These are phyloP conservation scores for Pichia exigua DNA, from an alignment of 805 yeast genomes.

Conservation along the genomic window DNA sequence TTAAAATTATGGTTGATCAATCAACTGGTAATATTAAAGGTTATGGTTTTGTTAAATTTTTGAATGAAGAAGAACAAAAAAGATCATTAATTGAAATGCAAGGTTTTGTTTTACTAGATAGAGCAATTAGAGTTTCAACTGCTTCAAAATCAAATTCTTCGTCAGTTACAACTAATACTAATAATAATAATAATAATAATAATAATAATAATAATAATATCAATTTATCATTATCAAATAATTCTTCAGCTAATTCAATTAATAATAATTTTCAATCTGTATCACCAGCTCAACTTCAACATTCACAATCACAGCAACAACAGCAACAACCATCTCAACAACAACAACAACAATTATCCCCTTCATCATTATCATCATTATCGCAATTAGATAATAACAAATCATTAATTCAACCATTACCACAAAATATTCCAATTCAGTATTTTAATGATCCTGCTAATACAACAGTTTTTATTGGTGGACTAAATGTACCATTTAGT, in stretches of 20 bases:
- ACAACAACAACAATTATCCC: constrained; percentile 8
- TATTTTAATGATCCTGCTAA: constrained; percentile 69
- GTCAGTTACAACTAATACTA: neutral
- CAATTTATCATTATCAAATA: constrained; percentile 1
- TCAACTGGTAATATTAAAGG: constrained; percentile 67
- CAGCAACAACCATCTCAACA: constrained; percentile 1
- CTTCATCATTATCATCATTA: constrained; percentile 5
- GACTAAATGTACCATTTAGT: constrained; percentile 50
- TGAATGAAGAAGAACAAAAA: constrained; percentile 56
- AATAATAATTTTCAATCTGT: neutral
- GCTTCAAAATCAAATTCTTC: constrained; percentile 36
- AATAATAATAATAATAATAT: neutral
- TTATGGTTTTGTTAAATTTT: constrained; percentile 83
- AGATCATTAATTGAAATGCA: constrained; percentile 76
- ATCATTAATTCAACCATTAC: constrained; percentile 20
- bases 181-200: neutral
- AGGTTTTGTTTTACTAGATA: constrained; percentile 60
- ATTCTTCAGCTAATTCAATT: neutral
- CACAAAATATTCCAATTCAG: constrained; percentile 39
- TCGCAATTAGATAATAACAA: neutral
- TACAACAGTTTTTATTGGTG: constrained; percentile 76
- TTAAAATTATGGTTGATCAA: constrained; percentile 72
- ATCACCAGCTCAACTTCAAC: neutral
- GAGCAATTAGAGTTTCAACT: constrained; percentile 71
- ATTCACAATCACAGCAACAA: neutral